Evolutionary conservation across 495 filamentous ascomycete genomes (phyloP).

Genomic region (Clavariopsis aquatica): DNA sequence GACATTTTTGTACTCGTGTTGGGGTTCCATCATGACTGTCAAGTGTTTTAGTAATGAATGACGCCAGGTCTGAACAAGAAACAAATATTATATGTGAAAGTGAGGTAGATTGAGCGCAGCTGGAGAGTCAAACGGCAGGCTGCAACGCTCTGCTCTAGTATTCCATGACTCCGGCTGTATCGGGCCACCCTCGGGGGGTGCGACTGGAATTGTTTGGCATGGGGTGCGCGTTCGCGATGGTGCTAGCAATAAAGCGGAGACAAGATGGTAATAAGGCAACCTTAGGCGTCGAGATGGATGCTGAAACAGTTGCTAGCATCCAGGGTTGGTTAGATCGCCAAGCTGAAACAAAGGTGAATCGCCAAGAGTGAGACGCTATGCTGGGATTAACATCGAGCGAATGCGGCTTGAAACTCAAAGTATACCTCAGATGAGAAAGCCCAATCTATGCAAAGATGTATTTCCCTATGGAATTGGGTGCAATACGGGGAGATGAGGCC

Average conservation of each 20-base stretch:
- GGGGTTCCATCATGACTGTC: slow-evolving; percentile 14
- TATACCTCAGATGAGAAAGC: not conserved
- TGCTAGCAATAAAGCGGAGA: not conserved
- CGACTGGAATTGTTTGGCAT: slow-evolving; percentile 19
- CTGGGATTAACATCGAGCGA: not conserved
- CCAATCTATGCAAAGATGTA: not conserved
- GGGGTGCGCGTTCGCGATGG: not conserved
- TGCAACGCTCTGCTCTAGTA: not conserved
- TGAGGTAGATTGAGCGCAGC: slow-evolving; percentile 20
- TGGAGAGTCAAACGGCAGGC: not conserved
- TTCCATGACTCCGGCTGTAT: not conserved
- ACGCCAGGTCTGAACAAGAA: slow-evolving; percentile 12
- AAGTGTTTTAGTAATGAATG: not conserved
- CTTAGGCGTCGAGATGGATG: not conserved
- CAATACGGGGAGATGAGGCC: not conserved
- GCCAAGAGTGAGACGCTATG: slow-evolving; percentile 29
- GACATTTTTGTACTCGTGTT: slow-evolving; percentile 28
- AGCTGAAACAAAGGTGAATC: slow-evolving; percentile 29
- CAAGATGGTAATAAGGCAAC: not conserved
- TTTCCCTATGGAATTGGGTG: not conserved
- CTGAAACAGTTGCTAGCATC: slow-evolving; percentile 5
- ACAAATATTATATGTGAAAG: not conserved
- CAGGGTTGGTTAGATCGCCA: slow-evolving; percentile 12
- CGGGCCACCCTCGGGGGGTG: not conserved
- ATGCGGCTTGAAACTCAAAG: not conserved